A percentile compares a stretch with the other conserved stretches of the same genome.
Conservation (phyloP, 2,329 filamentous ascomycete genomes). For the Torrubiella hemipterigena region DNA sequence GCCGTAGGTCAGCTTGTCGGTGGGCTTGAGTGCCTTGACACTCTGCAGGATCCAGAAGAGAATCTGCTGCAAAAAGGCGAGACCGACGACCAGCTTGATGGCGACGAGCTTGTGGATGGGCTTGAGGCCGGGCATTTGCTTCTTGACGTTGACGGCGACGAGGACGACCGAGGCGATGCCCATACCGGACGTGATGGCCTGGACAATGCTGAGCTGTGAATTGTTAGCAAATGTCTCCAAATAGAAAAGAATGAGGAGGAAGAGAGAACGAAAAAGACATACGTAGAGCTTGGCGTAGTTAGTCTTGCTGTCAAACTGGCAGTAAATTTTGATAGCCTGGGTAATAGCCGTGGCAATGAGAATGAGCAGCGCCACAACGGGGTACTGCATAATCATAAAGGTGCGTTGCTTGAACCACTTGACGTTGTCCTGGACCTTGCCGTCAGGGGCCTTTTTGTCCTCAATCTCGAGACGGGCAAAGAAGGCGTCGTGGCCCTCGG, state of each 20-base stretch:
- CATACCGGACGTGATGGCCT: slow-evolving; percentile 11
- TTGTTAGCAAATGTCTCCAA: no score
- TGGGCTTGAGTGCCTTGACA: slow-evolving; percentile 9
- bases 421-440: slow-evolving; percentile 13
- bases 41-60: slow-evolving; percentile 14
- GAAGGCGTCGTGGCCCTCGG: slow-evolving; percentile 19
- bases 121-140: slow-evolving; percentile 6
- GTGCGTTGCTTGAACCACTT: slow-evolving; percentile 20
- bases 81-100: slow-evolving; percentile 12
- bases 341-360: slow-evolving; percentile 25
- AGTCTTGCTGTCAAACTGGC: slow-evolving; percentile 14
- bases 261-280: no score
- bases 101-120: slow-evolving; percentile 6
- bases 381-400: slow-evolving; percentile 27
- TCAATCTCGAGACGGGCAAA: slow-evolving; percentile 20
- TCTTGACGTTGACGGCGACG: slow-evolving; percentile 8
- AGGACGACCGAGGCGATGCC: slow-evolving; percentile 13
- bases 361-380: slow-evolving; percentile 21
- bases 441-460: slow-evolving; percentile 13
- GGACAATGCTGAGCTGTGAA: slow-evolving; percentile 16
- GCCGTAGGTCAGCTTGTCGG: slow-evolving; percentile 9
- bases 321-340: slow-evolving; percentile 16
- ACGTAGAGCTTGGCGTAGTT: slow-evolving; percentile 19
- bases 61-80: slow-evolving; percentile 12
- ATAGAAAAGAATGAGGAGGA: no score